Base-by-base conservation (phyloP, 202 grass and related monocot genomes). In the Bolboschoenoplectus hybrid region DNA sequence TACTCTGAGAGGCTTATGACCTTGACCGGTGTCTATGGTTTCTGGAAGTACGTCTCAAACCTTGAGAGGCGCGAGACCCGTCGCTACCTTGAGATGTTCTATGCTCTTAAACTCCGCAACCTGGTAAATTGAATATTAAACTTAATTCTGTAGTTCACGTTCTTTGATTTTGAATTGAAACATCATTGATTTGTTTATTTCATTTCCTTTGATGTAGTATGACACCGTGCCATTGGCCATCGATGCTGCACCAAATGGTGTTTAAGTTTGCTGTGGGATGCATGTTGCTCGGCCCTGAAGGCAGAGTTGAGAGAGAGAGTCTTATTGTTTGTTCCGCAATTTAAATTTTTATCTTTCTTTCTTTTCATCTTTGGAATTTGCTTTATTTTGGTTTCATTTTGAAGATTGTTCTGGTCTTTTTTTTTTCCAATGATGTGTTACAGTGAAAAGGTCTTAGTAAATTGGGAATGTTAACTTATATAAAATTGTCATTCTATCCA, bases 1-100 rank as follows among this genome's bases (percentile, higher is more conserved):
- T 97, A 97, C 85, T 94, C 94, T 0, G 94, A 97, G 90, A 97
- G 94, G 86, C 88, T 97, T 81, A 97, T 97, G 94, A 94, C 94
- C 50, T 79, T 97, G 71, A 92, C 94, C 38, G 94, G 94, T 69
- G 94, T 97, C 0, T 97, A 97, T 1, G 94, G 94, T 6, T 97
- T 97, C 86, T 97, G 94, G 94, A 97, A 97, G 69, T 97, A 92
- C n/a, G 94, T 97, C 19, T 92, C 77, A 44, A 97, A 97, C 84
- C 87, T 97, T 0, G 94, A 97, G 78, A 97, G 94, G 86, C 92
- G 92, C 0, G 94, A 97, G 86, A 97, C 92, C 32, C 89, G 90
- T 5, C 92, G 94, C 63, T 97, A 97, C 92, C 49, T 97, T 1
- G 94, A 97, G 89, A 97, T 97, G 94, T 94, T 97, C 84, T 97